Percentiles rank a stretch among this genome's conserved stretches.
Conservation (phyloP, 73 alveolate genomes). For the Diophrys sp. region DNA sequence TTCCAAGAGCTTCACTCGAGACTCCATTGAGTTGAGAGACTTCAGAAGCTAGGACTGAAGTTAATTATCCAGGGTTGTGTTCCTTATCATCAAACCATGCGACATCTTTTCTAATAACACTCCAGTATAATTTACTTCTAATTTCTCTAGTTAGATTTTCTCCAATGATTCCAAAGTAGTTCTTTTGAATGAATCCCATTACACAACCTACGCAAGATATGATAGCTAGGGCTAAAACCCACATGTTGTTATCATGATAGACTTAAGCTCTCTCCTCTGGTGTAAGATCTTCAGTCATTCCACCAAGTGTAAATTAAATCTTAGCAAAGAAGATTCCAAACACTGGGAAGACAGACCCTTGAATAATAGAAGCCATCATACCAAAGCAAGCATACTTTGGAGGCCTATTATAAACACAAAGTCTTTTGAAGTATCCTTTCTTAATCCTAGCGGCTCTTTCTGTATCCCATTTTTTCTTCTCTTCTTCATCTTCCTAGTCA, state of each 20-base stretch:
- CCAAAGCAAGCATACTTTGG: background rate
- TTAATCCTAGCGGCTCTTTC: background rate
- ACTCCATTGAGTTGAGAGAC: constrained; percentile 51
- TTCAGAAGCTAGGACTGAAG: constrained; percentile 42
- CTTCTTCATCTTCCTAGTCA: constrained; percentile 14
- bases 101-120: constrained; percentile 26
- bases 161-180: constrained; percentile 47
- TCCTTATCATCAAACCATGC: constrained; percentile 58
- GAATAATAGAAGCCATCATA: constrained; percentile 12
- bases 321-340: constrained; percentile 45
- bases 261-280: no score
- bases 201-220: constrained; percentile 10
- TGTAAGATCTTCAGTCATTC: no score
- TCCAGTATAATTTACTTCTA: constrained; percentile 25
- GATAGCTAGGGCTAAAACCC: constrained; percentile 25
- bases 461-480: background rate
- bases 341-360: constrained; percentile 48
- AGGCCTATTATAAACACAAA: constrained; percentile 10
- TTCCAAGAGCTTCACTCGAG: constrained; percentile 45
- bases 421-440: constrained; percentile 29
- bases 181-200: constrained; percentile 18
- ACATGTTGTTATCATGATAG: constrained; percentile 4
- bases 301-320: constrained; percentile 32
- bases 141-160: constrained; percentile 52
- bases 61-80: constrained; percentile 51